Percentiles rank a stretch among this genome's conserved stretches.
Evolutionary conservation across 495 filamentous ascomycete species (phyloP).

Genomic region (Rostrohypoxylon terebratum): DNA sequence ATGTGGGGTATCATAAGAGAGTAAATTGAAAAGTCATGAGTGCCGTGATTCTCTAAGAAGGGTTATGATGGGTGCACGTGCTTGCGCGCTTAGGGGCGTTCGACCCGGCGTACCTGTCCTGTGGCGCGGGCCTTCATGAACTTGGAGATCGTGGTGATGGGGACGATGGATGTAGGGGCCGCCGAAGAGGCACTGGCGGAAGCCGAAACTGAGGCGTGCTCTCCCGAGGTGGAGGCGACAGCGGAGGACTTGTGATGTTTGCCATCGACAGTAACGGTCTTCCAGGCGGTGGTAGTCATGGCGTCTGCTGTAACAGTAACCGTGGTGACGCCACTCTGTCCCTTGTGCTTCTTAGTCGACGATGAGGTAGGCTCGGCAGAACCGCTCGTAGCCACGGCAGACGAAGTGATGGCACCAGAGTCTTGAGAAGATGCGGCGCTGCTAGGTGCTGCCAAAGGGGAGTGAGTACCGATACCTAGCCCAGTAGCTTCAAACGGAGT

Average conservation of each 20-base stretch:
- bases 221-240: background rate
- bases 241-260: constrained; percentile 4
- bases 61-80: background rate
- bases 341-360: constrained; percentile 19
- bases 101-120: constrained; percentile 42
- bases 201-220: background rate
- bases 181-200: background rate
- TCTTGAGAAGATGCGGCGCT: constrained; percentile 1
- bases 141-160: constrained; percentile 40
- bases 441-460: constrained; percentile 33
- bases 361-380: constrained; percentile 7
- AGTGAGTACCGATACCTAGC: constrained; percentile 44
- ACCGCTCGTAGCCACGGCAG: background rate
- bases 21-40: constrained; percentile 1
- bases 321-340: constrained; percentile 38
- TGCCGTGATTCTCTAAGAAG: background rate
- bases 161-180: constrained; percentile 30
- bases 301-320: constrained; percentile 45
- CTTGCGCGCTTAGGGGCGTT: constrained; percentile 1
- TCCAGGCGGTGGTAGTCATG: constrained; percentile 35
- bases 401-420: background rate
- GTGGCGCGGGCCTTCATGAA: constrained; percentile 44
- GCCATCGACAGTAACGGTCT: constrained; percentile 35
- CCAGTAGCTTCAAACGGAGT: constrained; percentile 53
- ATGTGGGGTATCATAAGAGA: background rate